These are phyloP conservation scores for Pseudogymnoascus sp. DNA, from an alignment of 2,329 filamentous ascomycete species.

Conservation along the genomic window DNA sequence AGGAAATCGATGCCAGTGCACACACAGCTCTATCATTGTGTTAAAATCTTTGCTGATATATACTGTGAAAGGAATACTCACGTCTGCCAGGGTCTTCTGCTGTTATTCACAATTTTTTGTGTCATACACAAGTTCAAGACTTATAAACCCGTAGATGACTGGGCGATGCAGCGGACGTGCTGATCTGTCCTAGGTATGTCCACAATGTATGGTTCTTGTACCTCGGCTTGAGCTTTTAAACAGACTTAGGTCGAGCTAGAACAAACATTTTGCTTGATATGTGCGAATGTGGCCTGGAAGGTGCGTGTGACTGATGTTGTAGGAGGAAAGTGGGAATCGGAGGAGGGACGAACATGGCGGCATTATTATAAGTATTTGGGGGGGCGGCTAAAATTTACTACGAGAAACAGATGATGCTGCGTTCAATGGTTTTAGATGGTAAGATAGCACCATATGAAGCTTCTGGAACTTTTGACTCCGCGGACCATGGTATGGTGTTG, in stretches of 20 bases:
- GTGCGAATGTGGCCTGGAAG: background rate
- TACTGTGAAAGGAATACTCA: background rate
- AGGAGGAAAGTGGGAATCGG: background rate
- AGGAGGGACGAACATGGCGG: background rate
- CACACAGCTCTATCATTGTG: background rate
- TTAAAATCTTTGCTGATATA: background rate
- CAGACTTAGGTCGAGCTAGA: background rate
- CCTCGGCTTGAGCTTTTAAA: background rate
- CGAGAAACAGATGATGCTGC: background rate
- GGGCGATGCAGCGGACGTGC: background rate
- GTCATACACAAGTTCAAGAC: constrained; percentile 1
- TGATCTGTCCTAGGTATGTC: background rate
- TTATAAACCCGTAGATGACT: background rate
- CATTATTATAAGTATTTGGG: background rate
- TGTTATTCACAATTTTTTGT: constrained; percentile 1
- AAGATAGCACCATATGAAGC: background rate
- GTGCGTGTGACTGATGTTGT: background rate
- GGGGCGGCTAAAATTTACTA: background rate
- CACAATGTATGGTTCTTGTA: background rate
- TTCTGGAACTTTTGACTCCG: background rate
- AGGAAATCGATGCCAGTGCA: background rate
- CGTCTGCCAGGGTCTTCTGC: background rate
- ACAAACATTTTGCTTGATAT: background rate
- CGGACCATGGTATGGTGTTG: background rate
- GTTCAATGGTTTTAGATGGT: background rate